phyloP scores from a whole-genome alignment of 2,329 filamentous ascomycete species.

The Colletotrichum euphorbiae region DNA sequence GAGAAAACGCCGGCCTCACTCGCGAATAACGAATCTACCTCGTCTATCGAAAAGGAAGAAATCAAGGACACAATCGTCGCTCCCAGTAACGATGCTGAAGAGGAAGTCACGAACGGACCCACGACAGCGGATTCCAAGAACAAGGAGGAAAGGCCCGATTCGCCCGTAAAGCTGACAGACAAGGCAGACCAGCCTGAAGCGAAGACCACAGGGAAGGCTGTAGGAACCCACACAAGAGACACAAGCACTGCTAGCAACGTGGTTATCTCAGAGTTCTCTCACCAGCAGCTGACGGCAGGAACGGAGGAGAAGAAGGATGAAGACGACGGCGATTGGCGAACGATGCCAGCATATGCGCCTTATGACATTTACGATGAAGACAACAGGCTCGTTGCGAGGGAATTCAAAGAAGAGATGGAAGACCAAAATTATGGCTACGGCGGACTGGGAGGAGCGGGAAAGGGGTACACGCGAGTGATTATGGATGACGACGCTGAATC shows the following conservation, averaged over 20 bases:
- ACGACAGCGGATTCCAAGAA: neutral
- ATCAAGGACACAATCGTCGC: neutral
- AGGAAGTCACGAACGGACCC: neutral
- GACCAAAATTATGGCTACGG: slow-evolving; percentile 76
- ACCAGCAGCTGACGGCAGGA: slow-evolving; percentile 78
- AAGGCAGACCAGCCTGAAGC: slow-evolving; percentile 39
- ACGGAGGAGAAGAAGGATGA: slow-evolving; percentile 63
- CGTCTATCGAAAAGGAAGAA: neutral
- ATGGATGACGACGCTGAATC: slow-evolving; percentile 95
- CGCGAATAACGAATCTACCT: too few species aligned
- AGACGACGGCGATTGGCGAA: slow-evolving; percentile 85
- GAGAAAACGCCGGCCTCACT: neutral
- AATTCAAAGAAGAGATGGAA: slow-evolving; percentile 79
- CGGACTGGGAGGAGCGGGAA: slow-evolving; percentile 87
- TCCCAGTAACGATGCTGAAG: neutral
- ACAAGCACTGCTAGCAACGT: slow-evolving; percentile 53
- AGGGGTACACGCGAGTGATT: slow-evolving; percentile 94
- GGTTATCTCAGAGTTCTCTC: slow-evolving; percentile 85
- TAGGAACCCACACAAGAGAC: slow-evolving; percentile 44
- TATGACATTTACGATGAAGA: slow-evolving; percentile 98
- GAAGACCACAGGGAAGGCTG: slow-evolving; percentile 8
- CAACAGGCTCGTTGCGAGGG: slow-evolving; percentile 85
- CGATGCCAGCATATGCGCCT: slow-evolving; percentile 91
- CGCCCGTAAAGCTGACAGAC: slow-evolving; percentile 27
- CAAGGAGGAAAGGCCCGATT: slow-evolving; percentile 9